phyloP scores from a whole-genome alignment of 495 filamentous ascomycete genomes.

The Xylaria palmicola region DNA sequence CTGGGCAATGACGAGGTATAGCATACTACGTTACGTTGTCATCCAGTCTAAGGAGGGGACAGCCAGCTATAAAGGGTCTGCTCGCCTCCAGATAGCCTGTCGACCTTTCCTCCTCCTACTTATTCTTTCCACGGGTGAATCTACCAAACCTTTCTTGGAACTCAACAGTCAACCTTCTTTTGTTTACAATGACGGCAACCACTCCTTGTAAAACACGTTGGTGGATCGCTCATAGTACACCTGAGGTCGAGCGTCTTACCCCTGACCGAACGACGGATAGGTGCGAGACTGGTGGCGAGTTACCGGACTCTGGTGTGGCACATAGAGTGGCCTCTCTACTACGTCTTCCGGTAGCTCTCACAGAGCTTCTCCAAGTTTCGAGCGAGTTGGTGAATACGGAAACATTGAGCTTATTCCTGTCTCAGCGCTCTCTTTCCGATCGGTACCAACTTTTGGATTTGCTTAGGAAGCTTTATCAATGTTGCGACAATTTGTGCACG shows the following conservation, averaged over 20 bases:
- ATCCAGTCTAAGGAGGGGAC: no score
- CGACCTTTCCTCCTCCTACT: neutral
- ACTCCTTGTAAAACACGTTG: neutral
- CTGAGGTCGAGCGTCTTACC: neutral
- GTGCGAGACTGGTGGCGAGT: neutral
- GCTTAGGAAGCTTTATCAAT: neutral
- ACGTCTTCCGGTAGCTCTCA: neutral
- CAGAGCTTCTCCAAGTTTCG: neutral
- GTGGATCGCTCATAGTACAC: neutral
- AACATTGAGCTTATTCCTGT: neutral
- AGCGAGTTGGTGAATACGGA: neutral
- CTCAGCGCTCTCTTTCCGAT: neutral
- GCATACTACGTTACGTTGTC: constrained; percentile 1
- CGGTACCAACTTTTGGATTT: neutral
- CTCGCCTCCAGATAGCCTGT: neutral
- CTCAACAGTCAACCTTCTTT: neutral
- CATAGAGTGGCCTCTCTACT: neutral
- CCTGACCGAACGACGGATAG: neutral
- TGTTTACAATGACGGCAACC: neutral
- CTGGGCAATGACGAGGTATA: neutral
- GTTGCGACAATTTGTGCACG: neutral
- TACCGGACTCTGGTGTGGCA: neutral
- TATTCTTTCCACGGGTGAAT: neutral
- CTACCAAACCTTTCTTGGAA: neutral
- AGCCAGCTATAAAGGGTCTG: neutral